Evolutionary conservation across 441 rosid genomes (phyloP).

Genomic region (Aquilaria agallochum): DNA sequence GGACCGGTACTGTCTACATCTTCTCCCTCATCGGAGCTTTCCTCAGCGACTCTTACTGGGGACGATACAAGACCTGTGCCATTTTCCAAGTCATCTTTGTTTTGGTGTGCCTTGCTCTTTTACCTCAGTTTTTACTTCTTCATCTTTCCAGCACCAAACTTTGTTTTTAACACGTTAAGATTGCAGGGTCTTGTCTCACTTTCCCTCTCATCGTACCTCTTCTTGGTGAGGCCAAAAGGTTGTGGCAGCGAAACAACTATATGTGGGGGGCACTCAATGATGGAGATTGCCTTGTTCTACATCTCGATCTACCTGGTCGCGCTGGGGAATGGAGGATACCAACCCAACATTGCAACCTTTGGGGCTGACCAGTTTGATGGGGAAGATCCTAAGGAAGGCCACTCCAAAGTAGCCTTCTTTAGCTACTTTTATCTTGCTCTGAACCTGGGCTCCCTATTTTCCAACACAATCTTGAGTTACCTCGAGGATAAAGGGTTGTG

Average conservation of each 20-base stretch:
- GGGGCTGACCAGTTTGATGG: conserved; percentile 99
- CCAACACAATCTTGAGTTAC: conserved; percentile 86
- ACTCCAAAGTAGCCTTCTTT: conserved; percentile 82
- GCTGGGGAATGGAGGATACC: conserved; percentile 93
- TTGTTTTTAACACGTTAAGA: not conserved
- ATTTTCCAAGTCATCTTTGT: conserved; percentile 94
- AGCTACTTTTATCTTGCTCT: conserved; percentile 94
- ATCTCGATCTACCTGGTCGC: conserved; percentile 85
- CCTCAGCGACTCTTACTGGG: conserved; percentile 98
- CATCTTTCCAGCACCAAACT: not conserved
- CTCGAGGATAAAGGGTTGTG: conserved; percentile 90
- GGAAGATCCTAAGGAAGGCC: conserved; percentile 73
- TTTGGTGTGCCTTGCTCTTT: conserved; percentile 51
- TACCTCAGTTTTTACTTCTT: not conserved
- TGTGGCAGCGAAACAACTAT: conserved; percentile 68
- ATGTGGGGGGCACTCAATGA: conserved; percentile 63
- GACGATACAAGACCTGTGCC: conserved; percentile 96
- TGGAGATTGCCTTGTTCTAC: conserved; percentile 70
- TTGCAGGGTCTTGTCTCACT: conserved; percentile 73
- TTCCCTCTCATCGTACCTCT: conserved; percentile 71
- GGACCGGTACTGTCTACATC: conserved; percentile 99
- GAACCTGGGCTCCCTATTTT: conserved; percentile 93
- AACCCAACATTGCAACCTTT: conserved; percentile 88
- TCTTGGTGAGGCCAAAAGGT: conserved; percentile 76
- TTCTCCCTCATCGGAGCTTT: conserved; percentile 97